Evolutionary conservation across 176 grass and related monocot species (phyloP).

Genomic region (Coix lacrymajobi): DNA sequence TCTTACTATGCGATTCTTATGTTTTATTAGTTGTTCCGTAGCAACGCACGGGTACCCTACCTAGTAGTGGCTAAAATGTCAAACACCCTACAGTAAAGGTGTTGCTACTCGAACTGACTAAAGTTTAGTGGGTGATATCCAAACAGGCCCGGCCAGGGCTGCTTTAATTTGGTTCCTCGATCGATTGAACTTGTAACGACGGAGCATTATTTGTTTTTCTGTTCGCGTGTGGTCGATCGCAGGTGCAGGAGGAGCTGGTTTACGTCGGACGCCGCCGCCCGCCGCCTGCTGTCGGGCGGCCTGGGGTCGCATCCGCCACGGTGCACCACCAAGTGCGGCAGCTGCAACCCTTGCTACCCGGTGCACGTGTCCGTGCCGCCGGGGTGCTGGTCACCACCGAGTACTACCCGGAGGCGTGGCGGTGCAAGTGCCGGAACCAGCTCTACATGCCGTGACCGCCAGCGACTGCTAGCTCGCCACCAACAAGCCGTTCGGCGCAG

Average conservation of each 20-base stretch:
- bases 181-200: neutral
- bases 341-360: slow-evolving; percentile 70
- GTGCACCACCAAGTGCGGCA: slow-evolving; percentile 72
- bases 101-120: no score
- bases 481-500: neutral
- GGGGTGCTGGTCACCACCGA: slow-evolving; percentile 51
- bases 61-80: no score
- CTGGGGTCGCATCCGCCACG: slow-evolving; percentile 71
- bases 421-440: slow-evolving; percentile 82
- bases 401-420: slow-evolving; percentile 96
- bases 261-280: slow-evolving; percentile 6
- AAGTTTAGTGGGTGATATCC: no score
- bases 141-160: no score
- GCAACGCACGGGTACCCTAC: no score
- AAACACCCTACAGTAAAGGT: no score
- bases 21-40: no score
- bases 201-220: neutral
- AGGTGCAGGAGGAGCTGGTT: neutral
- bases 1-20: no score
- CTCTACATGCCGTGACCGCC: slow-evolving; percentile 63
- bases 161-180: neutral
- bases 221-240: neutral
- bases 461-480: neutral
- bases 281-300: slow-evolving; percentile 31
- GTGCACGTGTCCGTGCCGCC: slow-evolving; percentile 78